phyloP scores from a whole-genome alignment of 2,329 filamentous ascomycete genomes.

The Aspergillus intermedius region DNA sequence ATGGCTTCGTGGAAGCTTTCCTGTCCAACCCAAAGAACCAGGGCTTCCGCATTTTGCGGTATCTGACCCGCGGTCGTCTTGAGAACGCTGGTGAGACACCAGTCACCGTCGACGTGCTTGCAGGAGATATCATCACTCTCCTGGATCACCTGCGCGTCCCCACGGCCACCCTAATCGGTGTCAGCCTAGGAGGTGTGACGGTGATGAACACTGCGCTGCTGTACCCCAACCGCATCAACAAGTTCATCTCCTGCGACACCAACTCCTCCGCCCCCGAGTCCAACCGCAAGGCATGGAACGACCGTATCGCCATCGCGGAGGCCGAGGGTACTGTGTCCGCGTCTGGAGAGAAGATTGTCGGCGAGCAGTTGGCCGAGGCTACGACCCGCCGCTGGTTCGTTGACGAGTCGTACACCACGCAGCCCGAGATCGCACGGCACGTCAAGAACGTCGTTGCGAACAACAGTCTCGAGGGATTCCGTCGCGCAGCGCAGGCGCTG shows the following conservation, averaged over 20 bases:
- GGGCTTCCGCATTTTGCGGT: conserved; percentile 65
- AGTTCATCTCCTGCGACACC: conserved; percentile 71
- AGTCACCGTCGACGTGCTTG: conserved; percentile 58
- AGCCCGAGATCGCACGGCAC: conserved; percentile 45
- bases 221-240: conserved; percentile 53
- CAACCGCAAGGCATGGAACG: conserved; percentile 73
- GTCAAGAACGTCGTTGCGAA: conserved; percentile 63
- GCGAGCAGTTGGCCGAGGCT: conserved; percentile 56
- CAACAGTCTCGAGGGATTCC: conserved; percentile 68
- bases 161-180: conserved; percentile 64
- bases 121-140: conserved; percentile 60
- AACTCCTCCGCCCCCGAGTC: conserved; percentile 64
- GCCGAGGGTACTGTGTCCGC: conserved; percentile 36
- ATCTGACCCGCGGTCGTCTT: conserved; percentile 66
- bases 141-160: conserved; percentile 64
- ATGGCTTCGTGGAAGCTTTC: conserved; percentile 61
- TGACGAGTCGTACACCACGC: conserved; percentile 50
- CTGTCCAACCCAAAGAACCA: conserved; percentile 48
- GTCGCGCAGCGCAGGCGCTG: conserved; percentile 65
- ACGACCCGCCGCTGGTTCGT: conserved; percentile 75
- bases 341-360: conserved; percentile 52
- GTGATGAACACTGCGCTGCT: conserved; percentile 65
- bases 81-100: conserved; percentile 33
- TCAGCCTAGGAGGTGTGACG: conserved; percentile 76
- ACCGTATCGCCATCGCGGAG: conserved; percentile 64